phyloP scores from a whole-genome alignment of 441 rosid genomes.

The Gossypium laxum region DNA sequence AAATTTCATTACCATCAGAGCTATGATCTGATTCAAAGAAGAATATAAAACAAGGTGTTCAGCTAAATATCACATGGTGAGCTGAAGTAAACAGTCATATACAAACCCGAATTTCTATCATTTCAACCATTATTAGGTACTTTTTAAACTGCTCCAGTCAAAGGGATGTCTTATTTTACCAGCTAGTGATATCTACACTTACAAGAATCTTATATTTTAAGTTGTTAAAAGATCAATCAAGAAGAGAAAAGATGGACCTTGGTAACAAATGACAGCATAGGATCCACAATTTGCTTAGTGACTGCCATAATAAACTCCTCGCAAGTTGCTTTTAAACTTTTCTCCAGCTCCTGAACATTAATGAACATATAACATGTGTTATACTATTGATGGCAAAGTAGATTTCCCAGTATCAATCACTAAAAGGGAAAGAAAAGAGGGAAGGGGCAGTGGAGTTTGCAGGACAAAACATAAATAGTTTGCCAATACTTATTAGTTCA shows the following conservation, averaged over 20 bases:
- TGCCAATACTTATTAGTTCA: neutral
- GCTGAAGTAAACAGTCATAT: neutral
- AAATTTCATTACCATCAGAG: neutral
- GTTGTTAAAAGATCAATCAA: neutral
- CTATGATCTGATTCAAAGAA: neutral
- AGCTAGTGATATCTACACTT: neutral
- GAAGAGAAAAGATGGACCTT: constrained; percentile 45
- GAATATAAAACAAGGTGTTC: neutral
- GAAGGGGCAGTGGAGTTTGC: neutral
- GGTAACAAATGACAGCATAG: constrained; percentile 90
- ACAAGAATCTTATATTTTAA: neutral
- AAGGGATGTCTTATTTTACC: neutral
- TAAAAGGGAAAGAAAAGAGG: neutral
- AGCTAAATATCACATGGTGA: neutral
- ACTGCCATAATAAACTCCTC: constrained; percentile 98
- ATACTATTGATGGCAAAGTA: neutral
- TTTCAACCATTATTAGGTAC: neutral
- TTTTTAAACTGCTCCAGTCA: neutral
- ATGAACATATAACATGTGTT: neutral
- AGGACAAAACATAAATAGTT: neutral
- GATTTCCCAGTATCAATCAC: neutral
- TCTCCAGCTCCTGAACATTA: constrained; percentile 73
- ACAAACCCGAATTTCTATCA: neutral
- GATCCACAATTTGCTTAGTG: constrained; percentile 87
- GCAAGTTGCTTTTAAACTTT: constrained; percentile 80